Conservation (phyloP, 2,329 filamentous ascomycete genomes). For the Fusarium buharicum region DNA sequence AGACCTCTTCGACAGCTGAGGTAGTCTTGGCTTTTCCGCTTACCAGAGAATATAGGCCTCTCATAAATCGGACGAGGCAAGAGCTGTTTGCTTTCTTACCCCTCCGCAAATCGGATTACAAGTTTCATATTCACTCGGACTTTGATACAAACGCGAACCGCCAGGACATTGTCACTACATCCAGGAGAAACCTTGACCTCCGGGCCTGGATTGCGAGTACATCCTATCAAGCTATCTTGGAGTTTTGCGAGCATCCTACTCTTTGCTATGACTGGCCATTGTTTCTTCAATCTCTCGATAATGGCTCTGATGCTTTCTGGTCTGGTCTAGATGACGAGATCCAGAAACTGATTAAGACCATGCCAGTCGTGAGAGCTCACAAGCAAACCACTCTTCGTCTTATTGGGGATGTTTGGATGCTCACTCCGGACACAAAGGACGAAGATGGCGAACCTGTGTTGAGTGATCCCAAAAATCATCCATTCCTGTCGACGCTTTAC, state of each 20-base stretch:
- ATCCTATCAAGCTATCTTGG: slow-evolving; percentile 7
- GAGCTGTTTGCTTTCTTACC: slow-evolving; percentile 33
- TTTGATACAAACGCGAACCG: slow-evolving; percentile 31
- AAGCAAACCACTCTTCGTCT: background rate
- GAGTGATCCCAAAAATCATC: slow-evolving; percentile 9
- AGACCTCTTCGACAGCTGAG: slow-evolving; percentile 4
- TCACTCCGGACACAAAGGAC: background rate
- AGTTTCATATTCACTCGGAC: slow-evolving; percentile 36
- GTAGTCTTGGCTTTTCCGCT: slow-evolving; percentile 38
- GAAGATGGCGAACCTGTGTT: slow-evolving; percentile 14
- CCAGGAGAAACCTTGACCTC: slow-evolving; percentile 14
- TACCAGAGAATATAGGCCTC: background rate
- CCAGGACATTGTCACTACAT: slow-evolving; percentile 24
- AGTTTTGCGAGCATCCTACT: slow-evolving; percentile 23
- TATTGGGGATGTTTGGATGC: background rate
- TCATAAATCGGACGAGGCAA: background rate
- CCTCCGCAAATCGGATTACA: slow-evolving; percentile 13
- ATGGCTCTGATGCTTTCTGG: slow-evolving; percentile 16
- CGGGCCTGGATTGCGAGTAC: background rate
- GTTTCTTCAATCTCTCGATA: slow-evolving; percentile 18
- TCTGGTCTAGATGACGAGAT: background rate
- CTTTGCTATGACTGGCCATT: slow-evolving; percentile 27
- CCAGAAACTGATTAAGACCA: background rate
- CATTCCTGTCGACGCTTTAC: slow-evolving; percentile 24
- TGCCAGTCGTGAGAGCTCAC: background rate